A percentile compares a stretch with the other conserved stretches of the same genome.
Conservation (phyloP, 75 land plant genomes). For the Selaginella moellendorffii region DNA sequence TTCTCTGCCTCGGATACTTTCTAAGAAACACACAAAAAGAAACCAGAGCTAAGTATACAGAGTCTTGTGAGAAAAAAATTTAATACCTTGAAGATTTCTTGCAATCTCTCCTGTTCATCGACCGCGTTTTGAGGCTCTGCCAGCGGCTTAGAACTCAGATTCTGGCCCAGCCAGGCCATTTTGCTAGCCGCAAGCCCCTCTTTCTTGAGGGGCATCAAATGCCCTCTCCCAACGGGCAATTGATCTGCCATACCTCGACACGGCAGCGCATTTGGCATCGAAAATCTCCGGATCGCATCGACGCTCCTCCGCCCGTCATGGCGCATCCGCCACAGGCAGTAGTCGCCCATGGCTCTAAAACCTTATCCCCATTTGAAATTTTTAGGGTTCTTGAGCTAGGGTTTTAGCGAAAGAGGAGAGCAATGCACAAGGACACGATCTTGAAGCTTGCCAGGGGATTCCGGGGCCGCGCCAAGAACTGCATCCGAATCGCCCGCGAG, state of each 20-base stretch:
- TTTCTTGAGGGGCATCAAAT: neutral
- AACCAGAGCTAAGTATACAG: neutral
- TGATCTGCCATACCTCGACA: too few species aligned
- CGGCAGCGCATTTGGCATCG: too few species aligned
- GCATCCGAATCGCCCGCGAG: conserved; percentile 85
- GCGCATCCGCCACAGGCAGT: too few species aligned
- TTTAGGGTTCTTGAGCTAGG: neutral
- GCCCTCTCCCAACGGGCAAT: neutral
- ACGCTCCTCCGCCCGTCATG: too few species aligned
- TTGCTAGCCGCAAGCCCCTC: neutral
- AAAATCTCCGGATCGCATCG: too few species aligned
- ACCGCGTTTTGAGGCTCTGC: neutral
- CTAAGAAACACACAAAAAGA: conserved; percentile 20
- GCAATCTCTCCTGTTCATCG: neutral
- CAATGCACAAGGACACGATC: conserved; percentile 86
- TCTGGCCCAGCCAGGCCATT: neutral
- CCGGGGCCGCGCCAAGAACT: conserved; percentile 90
- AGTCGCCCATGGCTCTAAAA: too few species aligned
- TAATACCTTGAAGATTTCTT: neutral
- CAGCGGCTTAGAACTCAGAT: neutral
- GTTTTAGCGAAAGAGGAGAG: too few species aligned
- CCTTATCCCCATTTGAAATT: too few species aligned
- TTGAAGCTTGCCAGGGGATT: conserved; percentile 96
- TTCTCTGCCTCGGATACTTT: conserved; percentile 44
- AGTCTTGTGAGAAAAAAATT: neutral